These are phyloP conservation scores for Kappamyces sp. DNA, from an alignment of 192 early-diverging fungal species.

Conservation along the genomic window DNA sequence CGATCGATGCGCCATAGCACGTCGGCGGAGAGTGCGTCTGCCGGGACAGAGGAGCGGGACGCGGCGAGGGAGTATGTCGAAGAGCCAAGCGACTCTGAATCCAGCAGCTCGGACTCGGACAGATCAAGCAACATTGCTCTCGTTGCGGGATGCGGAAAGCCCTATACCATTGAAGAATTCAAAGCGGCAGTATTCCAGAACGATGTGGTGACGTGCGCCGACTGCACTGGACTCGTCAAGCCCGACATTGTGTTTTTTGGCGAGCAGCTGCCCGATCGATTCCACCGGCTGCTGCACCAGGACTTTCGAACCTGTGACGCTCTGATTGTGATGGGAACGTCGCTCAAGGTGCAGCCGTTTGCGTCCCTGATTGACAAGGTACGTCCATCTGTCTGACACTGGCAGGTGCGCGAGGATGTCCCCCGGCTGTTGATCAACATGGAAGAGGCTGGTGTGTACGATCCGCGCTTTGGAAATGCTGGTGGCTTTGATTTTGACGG, in stretches of 20 bases:
- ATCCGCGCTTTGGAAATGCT: conserved; percentile 1
- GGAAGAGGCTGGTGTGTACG: conserved; percentile 62
- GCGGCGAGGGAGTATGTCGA: no score
- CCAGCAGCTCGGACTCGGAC: no score
- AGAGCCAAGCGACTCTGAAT: no score
- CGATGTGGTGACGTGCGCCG: conserved; percentile 62
- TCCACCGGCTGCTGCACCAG: conserved; percentile 49
- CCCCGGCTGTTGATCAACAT: conserved; percentile 90
- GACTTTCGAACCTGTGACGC: conserved; percentile 78
- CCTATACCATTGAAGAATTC: conserved; percentile 34
- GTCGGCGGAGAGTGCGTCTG: no score
- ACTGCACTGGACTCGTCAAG: conserved; percentile 69
- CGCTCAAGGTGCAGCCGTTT: conserved; percentile 86
- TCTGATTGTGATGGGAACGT: conserved; percentile 91
- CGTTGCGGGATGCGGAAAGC: conserved; percentile 21
- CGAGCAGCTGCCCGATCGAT: conserved; percentile 74
- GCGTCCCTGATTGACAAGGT: conserved; percentile 68
- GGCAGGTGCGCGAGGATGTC: conserved; percentile 48
- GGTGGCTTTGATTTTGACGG: conserved; percentile 80
- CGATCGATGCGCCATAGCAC: no score
- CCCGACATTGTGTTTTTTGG: conserved; percentile 98
- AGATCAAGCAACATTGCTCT: no score
- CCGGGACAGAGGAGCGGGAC: no score
- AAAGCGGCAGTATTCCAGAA: conserved; percentile 46
- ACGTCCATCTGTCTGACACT: no score